phyloP scores from a whole-genome alignment of 2,329 filamentous ascomycete species.

The Botrytis porri region DNA sequence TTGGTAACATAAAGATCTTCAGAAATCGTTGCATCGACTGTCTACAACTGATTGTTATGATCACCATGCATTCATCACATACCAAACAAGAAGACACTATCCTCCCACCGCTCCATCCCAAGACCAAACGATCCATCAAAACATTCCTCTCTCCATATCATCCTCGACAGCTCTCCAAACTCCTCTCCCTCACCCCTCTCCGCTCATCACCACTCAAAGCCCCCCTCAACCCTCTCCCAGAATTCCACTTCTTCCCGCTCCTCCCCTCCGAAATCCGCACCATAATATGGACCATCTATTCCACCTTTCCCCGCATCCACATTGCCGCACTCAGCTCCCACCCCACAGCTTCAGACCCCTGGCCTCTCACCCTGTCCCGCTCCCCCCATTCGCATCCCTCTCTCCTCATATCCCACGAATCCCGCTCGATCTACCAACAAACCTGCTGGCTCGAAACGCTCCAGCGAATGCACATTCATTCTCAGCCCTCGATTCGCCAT shows the following conservation, averaged over 20 bases:
- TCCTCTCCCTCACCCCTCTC: background rate
- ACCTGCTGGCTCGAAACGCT: background rate
- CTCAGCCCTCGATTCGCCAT: background rate
- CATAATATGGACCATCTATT: background rate
- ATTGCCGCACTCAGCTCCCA: background rate
- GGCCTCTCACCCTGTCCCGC: background rate
- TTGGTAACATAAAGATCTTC: background rate
- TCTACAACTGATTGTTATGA: too few relatives aligned
- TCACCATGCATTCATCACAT: slow-evolving; percentile 2
- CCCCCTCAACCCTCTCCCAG: background rate
- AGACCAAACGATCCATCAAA: slow-evolving; percentile 1
- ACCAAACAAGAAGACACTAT: background rate
- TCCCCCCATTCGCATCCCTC: slow-evolving; percentile 2
- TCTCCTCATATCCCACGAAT: slow-evolving; percentile 1
- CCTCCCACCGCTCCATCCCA: background rate
- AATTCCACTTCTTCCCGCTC: slow-evolving; percentile 11
- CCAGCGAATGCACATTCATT: background rate
- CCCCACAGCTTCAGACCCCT: background rate
- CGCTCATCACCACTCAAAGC: background rate
- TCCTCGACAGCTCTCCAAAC: background rate
- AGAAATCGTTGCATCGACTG: background rate
- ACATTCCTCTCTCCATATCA: background rate
- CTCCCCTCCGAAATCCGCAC: slow-evolving; percentile 12
- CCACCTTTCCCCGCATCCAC: slow-evolving; percentile 4
- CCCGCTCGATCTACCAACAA: slow-evolving; percentile 9